Evolutionary conservation across 129 eudicot species (phyloP), one percentile per base, ranked within the genome.

Genomic region (Centrapalus pauciflorus): DNA sequence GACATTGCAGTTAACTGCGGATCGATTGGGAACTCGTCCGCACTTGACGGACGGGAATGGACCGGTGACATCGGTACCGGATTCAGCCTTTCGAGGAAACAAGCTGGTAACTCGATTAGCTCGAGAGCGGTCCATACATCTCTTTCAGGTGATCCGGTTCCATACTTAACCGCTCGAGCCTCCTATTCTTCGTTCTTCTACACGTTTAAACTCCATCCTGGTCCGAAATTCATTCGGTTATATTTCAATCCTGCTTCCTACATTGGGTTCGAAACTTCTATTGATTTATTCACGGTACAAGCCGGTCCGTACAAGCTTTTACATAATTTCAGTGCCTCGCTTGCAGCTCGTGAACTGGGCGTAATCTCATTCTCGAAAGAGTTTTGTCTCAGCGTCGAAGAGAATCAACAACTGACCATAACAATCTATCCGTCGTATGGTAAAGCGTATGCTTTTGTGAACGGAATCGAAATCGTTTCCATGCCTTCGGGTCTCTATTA

Each of bases 391-490:
- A 70, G 59, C 38, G 8, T 79, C 0, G 69, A 67, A 10, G 71
- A 67, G 64, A 63, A 65, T 57, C 66, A 30, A 9, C 64, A 45
- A 25, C 10, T 79, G 10, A 69, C 49, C 45, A 59, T 83, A 55
- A 30, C 20, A 2, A 67, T 83, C 40, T 49, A 71, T 4, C 72
- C 82, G 8, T 11, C 77, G 43, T 5, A 56, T 19, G 32, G 29
- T 23, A 61, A 82, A 24, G 21, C 61, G 9, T 80, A 80, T 30
- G 83, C 72, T 14, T 84, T 80, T 61, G 61, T 81, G 34, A 81
- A 77, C 37, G 86, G 86, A 3, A 81, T 84, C 10, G 90, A 84
- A 56, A 67, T 84, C 28, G 64, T 81, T 38, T 81, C 90, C 1
- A 77, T 84, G 74, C 86, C 90, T 12, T 41, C 66, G 1, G 76